A percentile compares a stretch with the other conserved stretches of the same genome.
These are phyloP conservation scores for Phytophthora capsici DNA, from an alignment of 352 stramenopile genomes.

Conservation along the genomic window DNA sequence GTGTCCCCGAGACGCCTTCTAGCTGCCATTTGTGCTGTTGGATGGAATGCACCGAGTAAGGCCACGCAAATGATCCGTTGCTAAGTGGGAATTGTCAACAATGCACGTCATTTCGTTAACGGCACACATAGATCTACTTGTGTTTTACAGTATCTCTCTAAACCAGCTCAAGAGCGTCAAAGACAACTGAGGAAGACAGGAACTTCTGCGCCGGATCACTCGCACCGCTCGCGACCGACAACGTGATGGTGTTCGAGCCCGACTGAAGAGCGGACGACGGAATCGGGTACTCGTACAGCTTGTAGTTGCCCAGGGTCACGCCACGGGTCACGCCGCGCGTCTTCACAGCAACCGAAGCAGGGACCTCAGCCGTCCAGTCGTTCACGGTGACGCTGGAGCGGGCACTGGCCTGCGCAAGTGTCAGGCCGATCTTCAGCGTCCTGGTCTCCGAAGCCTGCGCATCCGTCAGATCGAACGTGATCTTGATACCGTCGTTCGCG, in stretches of 20 bases:
- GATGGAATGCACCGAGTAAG: slow-evolving; percentile 40
- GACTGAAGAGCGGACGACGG: slow-evolving; percentile 41
- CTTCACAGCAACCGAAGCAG: slow-evolving; percentile 42
- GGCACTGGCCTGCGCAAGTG: slow-evolving; percentile 41
- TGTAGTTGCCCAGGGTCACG: slow-evolving; percentile 53
- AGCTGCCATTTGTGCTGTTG: slow-evolving; percentile 45
- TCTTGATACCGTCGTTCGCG: slow-evolving; percentile 36
- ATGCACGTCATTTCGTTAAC: background rate
- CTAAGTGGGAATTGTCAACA: slow-evolving; percentile 10
- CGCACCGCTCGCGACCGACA: slow-evolving; percentile 53
- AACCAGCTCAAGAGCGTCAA: slow-evolving; percentile 55
- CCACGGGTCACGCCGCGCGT: slow-evolving; percentile 57
- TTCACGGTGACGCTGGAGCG: slow-evolving; percentile 46
- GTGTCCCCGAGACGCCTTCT: slow-evolving; percentile 48
- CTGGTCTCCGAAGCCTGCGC: slow-evolving; percentile 26
- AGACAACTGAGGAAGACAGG: slow-evolving; percentile 50
- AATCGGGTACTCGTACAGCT: slow-evolving; percentile 57
- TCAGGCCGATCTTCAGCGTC: slow-evolving; percentile 50
- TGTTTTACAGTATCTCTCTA: slow-evolving; percentile 17
- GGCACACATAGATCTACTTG: slow-evolving; percentile 25
- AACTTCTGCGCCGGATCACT: slow-evolving; percentile 48
- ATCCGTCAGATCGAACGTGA: slow-evolving; percentile 41
- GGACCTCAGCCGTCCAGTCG: slow-evolving; percentile 32
- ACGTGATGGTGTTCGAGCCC: slow-evolving; percentile 44
- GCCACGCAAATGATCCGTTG: slow-evolving; percentile 32